Base-by-base conservation (phyloP, 345 rosid genomes). In the rapeseed (Brassica napus) region DNA sequence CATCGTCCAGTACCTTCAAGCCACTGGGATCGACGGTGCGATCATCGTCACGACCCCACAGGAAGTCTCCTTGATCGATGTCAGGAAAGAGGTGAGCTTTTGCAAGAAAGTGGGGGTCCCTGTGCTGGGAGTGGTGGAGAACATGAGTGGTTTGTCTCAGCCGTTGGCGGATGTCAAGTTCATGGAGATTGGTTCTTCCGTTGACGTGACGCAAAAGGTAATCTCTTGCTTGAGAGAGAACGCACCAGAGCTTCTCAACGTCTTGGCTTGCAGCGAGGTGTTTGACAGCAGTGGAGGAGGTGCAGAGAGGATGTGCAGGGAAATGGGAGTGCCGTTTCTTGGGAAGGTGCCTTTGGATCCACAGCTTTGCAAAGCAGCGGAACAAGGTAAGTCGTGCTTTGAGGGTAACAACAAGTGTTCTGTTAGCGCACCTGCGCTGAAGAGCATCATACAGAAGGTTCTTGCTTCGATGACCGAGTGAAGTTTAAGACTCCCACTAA, bases 261-360 rank as follows among this genome's bases (percentile, higher is more conserved):
- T 91, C 59, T 47, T 91, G 26, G 95, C 88, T 16, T 76, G 73
- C 62, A 85, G 86, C 52, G 95, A 94, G 79, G 92, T 94, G 44
- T 94, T 94, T 73, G 98, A 94, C 72, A 85, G 94, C 75, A 92
- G 98, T 0, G 86, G 86, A 1, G 99, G 98, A 0, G 99, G 98
- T 61, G 98, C 97, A 0, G 83, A 82, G 9, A 85, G 75, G 73
- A 94, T 94, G 99, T 94, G 98, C 76, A 35, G 14, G 23, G 98
- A 94, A 72, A 91, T 93, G 98, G 90, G 82, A 18, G 88, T 94
- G 11, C 90, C 89, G 2, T 94, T 94, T 82, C 91, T 92, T 2
- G 98, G 98, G 9, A 94, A 88, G 83, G 93, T 94, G 32, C 98
- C 97, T 0, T 74, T 94, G 83, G 98, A 94, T 84, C 98, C 91